phyloP scores from a whole-genome alignment of 2,329 filamentous ascomycete genomes.

The Diplodia intermedia region DNA sequence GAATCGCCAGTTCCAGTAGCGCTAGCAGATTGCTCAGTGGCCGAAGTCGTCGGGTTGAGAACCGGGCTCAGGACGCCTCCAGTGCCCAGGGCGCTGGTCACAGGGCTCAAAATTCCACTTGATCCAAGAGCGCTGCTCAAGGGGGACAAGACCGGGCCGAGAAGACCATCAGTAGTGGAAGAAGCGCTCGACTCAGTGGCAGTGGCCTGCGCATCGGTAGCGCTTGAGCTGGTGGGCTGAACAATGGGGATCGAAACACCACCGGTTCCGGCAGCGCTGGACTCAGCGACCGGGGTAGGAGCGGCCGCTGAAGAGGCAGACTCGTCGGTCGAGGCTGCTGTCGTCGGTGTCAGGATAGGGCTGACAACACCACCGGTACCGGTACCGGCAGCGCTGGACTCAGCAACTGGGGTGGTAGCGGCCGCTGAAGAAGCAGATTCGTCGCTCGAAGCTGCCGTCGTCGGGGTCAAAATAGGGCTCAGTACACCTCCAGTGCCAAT shows the following conservation, averaged over 20 bases:
- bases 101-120: conserved; percentile 20
- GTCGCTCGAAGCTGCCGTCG: not conserved
- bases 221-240: conserved; percentile 17
- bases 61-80: conserved; percentile 20
- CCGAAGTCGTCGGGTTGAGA: conserved; percentile 14
- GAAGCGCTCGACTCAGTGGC: conserved; percentile 16
- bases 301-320: not conserved
- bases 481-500: conserved; percentile 18
- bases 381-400: conserved; percentile 25
- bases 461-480: conserved; percentile 17
- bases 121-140: conserved; percentile 18
- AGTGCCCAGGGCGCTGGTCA: conserved; percentile 24
- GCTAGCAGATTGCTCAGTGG: conserved; percentile 31
- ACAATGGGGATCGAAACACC: conserved; percentile 28
- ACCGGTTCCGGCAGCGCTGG: conserved; percentile 26
- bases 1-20: conserved; percentile 29
- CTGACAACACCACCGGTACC: conserved; percentile 24
- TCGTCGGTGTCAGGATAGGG: too few species aligned
- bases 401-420: not conserved
- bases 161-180: conserved; percentile 23
- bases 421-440: not conserved
- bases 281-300: not conserved
- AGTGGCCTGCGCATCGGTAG: conserved; percentile 1
- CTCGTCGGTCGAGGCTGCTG: not conserved
- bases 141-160: conserved; percentile 26